phyloP scores from a whole-genome alignment of 2,329 filamentous ascomycete species.

The Phialemonium atrogriseum region DNA sequence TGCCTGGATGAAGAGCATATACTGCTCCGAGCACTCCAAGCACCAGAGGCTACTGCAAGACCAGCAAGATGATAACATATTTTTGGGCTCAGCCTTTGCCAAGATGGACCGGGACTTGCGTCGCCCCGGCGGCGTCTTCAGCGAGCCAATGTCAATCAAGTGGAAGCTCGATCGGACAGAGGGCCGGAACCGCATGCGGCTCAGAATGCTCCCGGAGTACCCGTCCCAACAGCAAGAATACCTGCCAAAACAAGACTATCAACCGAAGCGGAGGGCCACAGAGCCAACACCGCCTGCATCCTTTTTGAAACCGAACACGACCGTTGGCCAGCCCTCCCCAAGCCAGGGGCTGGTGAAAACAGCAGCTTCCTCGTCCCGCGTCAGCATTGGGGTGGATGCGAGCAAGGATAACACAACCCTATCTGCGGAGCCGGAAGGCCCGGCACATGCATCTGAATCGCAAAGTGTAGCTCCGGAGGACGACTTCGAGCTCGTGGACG shows the following conservation, averaged over 20 bases:
- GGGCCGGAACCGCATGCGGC: conserved; percentile 87
- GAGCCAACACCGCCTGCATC: conserved; percentile 10
- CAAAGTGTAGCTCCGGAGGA: conserved; percentile 53
- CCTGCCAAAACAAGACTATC: too few species aligned
- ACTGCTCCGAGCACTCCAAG: conserved; percentile 83
- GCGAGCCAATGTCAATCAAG: conserved; percentile 53
- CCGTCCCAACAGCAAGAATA: conserved; percentile 57
- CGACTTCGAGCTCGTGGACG: conserved; percentile 92
- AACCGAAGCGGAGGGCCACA: conserved; percentile 54
- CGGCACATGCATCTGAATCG: conserved; percentile 21
- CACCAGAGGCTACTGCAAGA: conserved; percentile 85
- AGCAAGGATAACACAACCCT: conserved; percentile 10
- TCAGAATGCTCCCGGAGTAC: conserved; percentile 75
- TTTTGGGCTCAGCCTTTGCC: conserved; percentile 65
- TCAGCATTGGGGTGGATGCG: conserved; percentile 11
- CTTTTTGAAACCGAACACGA: conserved; percentile 11
- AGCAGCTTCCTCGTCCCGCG: conserved; percentile 10
- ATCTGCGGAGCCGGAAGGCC: conserved; percentile 16
- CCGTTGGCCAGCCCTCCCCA: conserved; percentile 8
- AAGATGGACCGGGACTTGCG: conserved; percentile 72
- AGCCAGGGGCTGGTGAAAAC: conserved; percentile 15
- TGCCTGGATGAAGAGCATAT: conserved; percentile 94
- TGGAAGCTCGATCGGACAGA: conserved; percentile 97
- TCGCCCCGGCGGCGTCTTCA: conserved; percentile 74
- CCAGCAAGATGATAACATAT: conserved; percentile 81